phyloP scores from a whole-genome alignment of 352 stramenopile species.

The Phytophthora aleatoria region DNA sequence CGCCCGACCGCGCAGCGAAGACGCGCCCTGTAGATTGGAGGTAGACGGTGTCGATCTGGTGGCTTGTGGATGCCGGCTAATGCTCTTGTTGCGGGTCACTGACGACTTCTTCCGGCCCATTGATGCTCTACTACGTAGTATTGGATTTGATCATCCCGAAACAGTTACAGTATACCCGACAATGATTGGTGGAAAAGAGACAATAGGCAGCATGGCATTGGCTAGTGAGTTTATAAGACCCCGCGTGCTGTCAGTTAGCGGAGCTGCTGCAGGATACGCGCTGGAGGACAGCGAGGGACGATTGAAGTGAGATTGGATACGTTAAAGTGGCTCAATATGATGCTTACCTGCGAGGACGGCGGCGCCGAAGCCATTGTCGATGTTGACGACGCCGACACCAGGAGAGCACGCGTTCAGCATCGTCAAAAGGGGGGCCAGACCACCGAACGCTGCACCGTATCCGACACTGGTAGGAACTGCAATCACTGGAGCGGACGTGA shows the following conservation, averaged over 20 bases:
- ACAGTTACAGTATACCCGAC: background rate
- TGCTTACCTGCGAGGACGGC: conserved; percentile 91
- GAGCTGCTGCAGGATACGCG: conserved; percentile 36
- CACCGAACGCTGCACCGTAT: conserved; percentile 88
- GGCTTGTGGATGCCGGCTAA: conserved; percentile 9
- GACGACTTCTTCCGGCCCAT: conserved; percentile 46
- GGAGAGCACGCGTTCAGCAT: conserved; percentile 98
- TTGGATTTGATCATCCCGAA: background rate
- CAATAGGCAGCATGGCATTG: conserved; percentile 4
- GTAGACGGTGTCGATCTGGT: conserved; percentile 2
- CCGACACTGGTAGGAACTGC: conserved; percentile 94
- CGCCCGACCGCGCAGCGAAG: conserved; percentile 15
- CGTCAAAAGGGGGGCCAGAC: conserved; percentile 94
- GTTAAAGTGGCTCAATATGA: conserved; percentile 9
- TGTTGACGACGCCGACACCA: conserved; percentile 99
- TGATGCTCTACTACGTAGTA: conserved; percentile 6
- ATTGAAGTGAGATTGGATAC: conserved; percentile 6
- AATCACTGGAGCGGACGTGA: conserved; percentile 86
- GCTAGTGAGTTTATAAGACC: conserved; percentile 10
- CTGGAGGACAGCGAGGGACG: conserved; percentile 24
- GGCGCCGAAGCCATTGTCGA: conserved; percentile 98
- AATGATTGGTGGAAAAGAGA: conserved; percentile 16
- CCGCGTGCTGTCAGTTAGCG: conserved; percentile 10
- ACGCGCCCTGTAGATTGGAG: conserved; percentile 5
- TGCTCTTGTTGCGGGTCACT: conserved; percentile 40